Evolutionary conservation across 768 basidiomycete species (phyloP), one percentile per base, ranked within the genome.

Genomic region (Mycena epipterygia): DNA sequence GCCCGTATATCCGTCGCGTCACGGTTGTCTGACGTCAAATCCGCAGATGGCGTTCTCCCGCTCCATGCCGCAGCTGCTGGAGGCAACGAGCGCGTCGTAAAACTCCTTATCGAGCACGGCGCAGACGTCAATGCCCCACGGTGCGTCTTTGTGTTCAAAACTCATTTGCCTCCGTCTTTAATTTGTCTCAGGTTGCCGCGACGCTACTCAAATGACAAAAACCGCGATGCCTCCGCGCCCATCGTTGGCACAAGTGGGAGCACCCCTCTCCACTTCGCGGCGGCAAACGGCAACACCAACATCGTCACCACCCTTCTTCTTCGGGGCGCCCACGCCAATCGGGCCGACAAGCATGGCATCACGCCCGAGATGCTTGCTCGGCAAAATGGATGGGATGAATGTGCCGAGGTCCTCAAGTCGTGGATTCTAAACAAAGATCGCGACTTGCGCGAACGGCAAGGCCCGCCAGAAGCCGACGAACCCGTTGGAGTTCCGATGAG

Each of bases 61-160:
- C 87, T 99, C 12, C 98, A 99, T 78, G 97, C 96, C 5, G 98
- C 97, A 2, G 94, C 91, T 74, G 93, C 95, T 0, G 95, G 95
- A 27, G 98, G 98, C 2, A 94, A 90, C 77, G 94, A 93, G 64
- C 88, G 91, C 66, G 94, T 98, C 49, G 96, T 99, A 44, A 89
- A 90, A 76, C 86, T 97, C 72, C 84, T 99, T 52, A 93, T 99
- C 76, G 95, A 98, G 70, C 85, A 91, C 67, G 97, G 98, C 25
- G 98, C 98, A n/a, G 98, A 99, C 78, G 97, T 98, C 33, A 99
- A 99, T 81, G 96, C 96, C 5, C 93, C 95, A 61, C 90, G 97
- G 94, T 94, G 61, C 69, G 88, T 79, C 57, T 75, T 49, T 71
- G 27, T 72, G 44, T 51, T 19, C 70, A 57, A 44, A 42, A 1